phyloP scores from a whole-genome alignment of 2,329 filamentous ascomycete species.

The Colletotrichum abscissum region DNA sequence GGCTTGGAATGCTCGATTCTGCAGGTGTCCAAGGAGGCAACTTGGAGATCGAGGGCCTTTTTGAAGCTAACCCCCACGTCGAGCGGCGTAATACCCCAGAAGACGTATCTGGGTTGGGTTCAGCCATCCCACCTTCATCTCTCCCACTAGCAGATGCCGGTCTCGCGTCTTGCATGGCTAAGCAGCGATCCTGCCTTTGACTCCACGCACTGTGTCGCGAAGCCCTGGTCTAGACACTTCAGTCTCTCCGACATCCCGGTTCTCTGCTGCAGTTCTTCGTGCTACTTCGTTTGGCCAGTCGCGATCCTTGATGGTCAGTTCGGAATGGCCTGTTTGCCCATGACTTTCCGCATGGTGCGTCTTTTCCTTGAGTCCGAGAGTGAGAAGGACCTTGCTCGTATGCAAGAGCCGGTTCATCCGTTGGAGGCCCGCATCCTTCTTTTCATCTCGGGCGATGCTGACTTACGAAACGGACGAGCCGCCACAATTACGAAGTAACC shows the following conservation, averaged over 20 bases:
- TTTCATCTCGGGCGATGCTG: not conserved
- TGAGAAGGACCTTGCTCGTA: constrained; percentile 4
- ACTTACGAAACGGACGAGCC: constrained; percentile 3
- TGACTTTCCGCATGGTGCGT: not conserved
- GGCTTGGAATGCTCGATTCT: not conserved
- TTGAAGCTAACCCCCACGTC: constrained; percentile 29
- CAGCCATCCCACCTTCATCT: constrained; percentile 6
- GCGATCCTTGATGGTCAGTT: not conserved
- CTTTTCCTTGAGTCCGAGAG: not conserved
- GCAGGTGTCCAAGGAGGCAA: not conserved
- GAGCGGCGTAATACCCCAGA: constrained; percentile 9
- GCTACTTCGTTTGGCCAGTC: constrained; percentile 9
- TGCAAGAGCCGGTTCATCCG: not conserved
- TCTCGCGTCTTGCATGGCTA: constrained; percentile 6
- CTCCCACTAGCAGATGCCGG: not conserved
- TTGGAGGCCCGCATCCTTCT: not conserved
- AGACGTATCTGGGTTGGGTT: constrained; percentile 7
- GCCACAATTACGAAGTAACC: not conserved
- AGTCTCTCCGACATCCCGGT: constrained; percentile 15
- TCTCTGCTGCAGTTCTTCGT: constrained; percentile 17
- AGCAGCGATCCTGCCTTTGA: not conserved
- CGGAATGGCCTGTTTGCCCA: not conserved
- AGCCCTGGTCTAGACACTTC: constrained; percentile 8
- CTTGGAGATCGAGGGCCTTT: not conserved
- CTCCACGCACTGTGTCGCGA: constrained; percentile 30